Evolutionary conservation across 164 flowering plant species (phyloP).

Genomic region (Hamamelis virginiana): DNA sequence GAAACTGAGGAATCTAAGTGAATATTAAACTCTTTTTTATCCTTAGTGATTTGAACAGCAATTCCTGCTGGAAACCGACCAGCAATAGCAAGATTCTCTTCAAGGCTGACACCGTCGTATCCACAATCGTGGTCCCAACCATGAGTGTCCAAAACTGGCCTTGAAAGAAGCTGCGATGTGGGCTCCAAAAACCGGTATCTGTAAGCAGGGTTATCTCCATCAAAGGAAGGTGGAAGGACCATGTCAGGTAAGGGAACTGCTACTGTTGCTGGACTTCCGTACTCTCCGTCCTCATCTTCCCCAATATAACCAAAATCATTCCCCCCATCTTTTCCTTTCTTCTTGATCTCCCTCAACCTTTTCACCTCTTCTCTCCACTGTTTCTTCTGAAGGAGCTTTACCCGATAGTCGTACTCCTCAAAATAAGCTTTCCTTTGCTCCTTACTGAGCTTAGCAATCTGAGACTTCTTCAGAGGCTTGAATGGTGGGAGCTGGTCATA

Average conservation of each 20-base stretch:
- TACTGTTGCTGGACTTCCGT: slow-evolving; percentile 73
- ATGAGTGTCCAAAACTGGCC: slow-evolving; percentile 89
- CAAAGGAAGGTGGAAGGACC: slow-evolving; percentile 88
- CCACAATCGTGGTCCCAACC: slow-evolving; percentile 99
- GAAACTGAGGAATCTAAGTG: slow-evolving; percentile 84
- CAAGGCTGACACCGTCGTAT: slow-evolving; percentile 87
- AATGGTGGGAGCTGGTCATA: slow-evolving; percentile 96
- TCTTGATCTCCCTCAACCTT: slow-evolving; percentile 73
- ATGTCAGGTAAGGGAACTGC: slow-evolving; percentile 87
- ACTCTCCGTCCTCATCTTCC: slow-evolving; percentile 62
- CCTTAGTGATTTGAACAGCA: slow-evolving; percentile 78
- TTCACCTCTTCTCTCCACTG: slow-evolving; percentile 87
- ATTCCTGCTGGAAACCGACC: slow-evolving; percentile 60
- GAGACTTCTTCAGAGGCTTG: slow-evolving; percentile 78
- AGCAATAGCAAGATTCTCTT: slow-evolving; percentile 62
- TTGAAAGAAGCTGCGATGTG: slow-evolving; percentile 70
- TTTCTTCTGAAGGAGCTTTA: slow-evolving; percentile 88
- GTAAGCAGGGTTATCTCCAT: slow-evolving; percentile 75
- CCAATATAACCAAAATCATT: slow-evolving; percentile 35
- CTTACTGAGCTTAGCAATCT: slow-evolving; percentile 74
- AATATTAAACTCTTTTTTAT: slow-evolving; percentile 88
- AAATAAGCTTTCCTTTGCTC: slow-evolving; percentile 88
- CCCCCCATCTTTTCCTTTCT: slow-evolving; percentile 48
- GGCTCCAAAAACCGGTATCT: slow-evolving; percentile 88
- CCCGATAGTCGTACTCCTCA: slow-evolving; percentile 94